These are phyloP conservation scores for Sclerotiophoma versabilis DNA, from an alignment of 2,329 filamentous ascomycete genomes.

Conservation along the genomic window DNA sequence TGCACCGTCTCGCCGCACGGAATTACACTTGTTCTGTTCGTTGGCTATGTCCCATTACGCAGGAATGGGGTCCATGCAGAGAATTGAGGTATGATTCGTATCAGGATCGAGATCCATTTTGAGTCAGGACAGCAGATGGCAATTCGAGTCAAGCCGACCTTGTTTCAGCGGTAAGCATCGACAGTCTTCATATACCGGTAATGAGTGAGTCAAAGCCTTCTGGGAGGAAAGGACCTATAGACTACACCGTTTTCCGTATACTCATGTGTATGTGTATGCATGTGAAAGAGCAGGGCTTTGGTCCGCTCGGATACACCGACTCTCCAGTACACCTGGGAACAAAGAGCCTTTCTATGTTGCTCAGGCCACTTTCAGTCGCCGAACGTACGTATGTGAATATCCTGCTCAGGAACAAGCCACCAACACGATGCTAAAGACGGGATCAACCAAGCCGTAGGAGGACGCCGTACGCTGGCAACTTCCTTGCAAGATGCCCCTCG, in stretches of 20 bases:
- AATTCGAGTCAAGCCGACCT: constrained; percentile 3
- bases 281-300: constrained; percentile 5
- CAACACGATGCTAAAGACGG: background rate
- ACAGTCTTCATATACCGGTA: background rate
- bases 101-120: constrained; percentile 3
- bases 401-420: background rate
- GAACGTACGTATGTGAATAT: background rate
- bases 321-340: constrained; percentile 2
- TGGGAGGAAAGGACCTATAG: background rate
- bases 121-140: constrained; percentile 1
- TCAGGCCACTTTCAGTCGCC: constrained; percentile 5
- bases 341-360: constrained; percentile 6
- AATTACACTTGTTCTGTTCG: constrained; percentile 4
- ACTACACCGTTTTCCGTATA: background rate
- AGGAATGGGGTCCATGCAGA: constrained; percentile 7
- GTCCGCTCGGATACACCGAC: constrained; percentile 2
- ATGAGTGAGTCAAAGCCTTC: background rate
- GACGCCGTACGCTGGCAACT: background rate
- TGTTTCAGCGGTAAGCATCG: background rate
- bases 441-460: background rate
- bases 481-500: background rate
- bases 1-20: constrained; percentile 8
- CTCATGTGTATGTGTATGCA: background rate
- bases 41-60: background rate
- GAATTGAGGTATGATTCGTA: background rate